Conservation (phyloP, 495 filamentous ascomycete species). For the Penicillium nucicola region DNA sequence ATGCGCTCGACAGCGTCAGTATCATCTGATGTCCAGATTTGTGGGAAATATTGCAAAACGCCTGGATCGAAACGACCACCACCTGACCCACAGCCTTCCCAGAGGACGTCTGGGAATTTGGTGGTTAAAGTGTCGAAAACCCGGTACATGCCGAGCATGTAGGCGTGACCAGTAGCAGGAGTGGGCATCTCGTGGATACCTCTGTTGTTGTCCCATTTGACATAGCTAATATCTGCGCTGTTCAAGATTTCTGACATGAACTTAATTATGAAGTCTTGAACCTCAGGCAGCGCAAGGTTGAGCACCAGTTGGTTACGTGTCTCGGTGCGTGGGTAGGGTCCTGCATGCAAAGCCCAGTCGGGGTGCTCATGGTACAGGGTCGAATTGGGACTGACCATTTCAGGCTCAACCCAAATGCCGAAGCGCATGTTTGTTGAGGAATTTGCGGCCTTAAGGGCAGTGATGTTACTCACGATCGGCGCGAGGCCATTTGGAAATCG, state of each 20-base stretch:
- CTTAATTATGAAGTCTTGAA: constrained; percentile 53
- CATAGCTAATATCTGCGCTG: constrained; percentile 47
- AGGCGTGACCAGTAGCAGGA: constrained; percentile 44
- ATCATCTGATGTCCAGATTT: constrained; percentile 56
- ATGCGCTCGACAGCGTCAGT: constrained; percentile 52
- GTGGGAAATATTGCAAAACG: constrained; percentile 54
- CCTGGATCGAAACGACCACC: constrained; percentile 55
- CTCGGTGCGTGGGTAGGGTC: constrained; percentile 47
- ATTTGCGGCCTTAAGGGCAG: constrained; percentile 37
- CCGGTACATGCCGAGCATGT: constrained; percentile 54
- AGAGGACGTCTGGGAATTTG: constrained; percentile 51
- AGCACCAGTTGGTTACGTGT: constrained; percentile 51
- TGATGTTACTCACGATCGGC: constrained; percentile 41
- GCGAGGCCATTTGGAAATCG: constrained; percentile 52
- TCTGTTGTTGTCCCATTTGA: constrained; percentile 61
- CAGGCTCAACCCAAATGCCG: constrained; percentile 57
- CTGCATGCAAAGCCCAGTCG: constrained; percentile 53
- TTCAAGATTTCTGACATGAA: constrained; percentile 43
- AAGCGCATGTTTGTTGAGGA: constrained; percentile 44
- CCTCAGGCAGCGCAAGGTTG: constrained; percentile 49
- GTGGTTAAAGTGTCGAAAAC: constrained; percentile 52
- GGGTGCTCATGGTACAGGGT: constrained; percentile 51
- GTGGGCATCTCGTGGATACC: constrained; percentile 50
- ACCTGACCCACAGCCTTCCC: constrained; percentile 56
- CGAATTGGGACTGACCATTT: constrained; percentile 57